Evolutionary conservation across 257 asterid species (phyloP).

Genomic region (Solanum tacnaense): DNA sequence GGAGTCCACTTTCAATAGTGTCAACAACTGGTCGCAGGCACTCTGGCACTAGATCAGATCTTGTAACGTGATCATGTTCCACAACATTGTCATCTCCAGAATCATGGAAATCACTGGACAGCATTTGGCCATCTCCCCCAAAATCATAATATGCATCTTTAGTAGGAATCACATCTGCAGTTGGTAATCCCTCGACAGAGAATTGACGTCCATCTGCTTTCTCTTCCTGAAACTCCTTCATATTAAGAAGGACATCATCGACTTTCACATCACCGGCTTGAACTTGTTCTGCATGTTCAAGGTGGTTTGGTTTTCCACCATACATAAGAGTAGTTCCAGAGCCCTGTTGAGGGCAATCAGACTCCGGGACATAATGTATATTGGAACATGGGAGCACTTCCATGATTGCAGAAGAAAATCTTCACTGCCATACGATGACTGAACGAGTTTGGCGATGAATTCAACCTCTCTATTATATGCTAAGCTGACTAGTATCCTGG

Average conservation of each 20-base stretch:
- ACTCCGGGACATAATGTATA: conserved; percentile 29
- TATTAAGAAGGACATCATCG: conserved; percentile 22
- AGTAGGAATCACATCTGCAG: conserved; percentile 33
- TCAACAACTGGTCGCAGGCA: conserved; percentile 14
- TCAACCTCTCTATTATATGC: conserved; percentile 10
- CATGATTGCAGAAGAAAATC: conserved; percentile 32
- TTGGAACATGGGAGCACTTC: conserved; percentile 64
- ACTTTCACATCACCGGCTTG: conserved; percentile 28
- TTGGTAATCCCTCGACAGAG: conserved; percentile 35
- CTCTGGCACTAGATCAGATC: conserved; percentile 26
- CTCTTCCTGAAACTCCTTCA: conserved; percentile 29
- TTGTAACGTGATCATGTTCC: conserved; percentile 34
- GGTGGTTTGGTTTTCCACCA: conserved; percentile 34
- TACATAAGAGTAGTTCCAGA: conserved; percentile 30
- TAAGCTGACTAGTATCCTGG: conserved; percentile 20
- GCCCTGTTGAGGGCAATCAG: conserved; percentile 50
- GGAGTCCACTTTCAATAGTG: conserved; percentile 30
- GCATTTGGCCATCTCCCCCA: conserved; percentile 44
- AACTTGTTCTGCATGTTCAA: conserved; percentile 33
- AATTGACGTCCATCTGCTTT: conserved; percentile 33
- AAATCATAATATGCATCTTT: conserved; percentile 37
- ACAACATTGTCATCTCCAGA: conserved; percentile 49
- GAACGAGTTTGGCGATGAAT: background rate
- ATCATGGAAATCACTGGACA: conserved; percentile 44
- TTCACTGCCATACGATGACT: conserved; percentile 18